phyloP scores from a whole-genome alignment of 371 early-diverging fungal genomes.

The Sporodiniella umbellata region DNA sequence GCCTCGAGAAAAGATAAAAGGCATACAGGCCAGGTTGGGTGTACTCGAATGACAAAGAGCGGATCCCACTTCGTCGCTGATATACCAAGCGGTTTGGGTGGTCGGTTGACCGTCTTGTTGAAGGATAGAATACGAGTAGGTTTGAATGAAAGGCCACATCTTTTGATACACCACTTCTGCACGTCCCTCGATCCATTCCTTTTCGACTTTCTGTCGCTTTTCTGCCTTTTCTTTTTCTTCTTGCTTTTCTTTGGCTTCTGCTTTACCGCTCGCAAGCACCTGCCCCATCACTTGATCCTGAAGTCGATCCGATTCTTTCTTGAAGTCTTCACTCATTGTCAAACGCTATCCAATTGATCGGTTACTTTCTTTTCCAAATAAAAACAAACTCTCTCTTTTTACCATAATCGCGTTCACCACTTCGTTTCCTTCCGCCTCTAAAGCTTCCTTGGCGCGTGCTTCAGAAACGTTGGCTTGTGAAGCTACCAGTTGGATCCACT shows the following conservation, averaged over 20 bases:
- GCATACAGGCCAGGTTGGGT: constrained; percentile 52
- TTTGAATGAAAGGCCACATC: constrained; percentile 60
- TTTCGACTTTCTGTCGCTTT: constrained; percentile 20
- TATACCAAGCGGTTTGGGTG: constrained; percentile 60
- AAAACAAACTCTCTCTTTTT: too few species aligned
- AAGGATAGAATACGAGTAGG: constrained; percentile 55
- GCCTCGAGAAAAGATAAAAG: constrained; percentile 61
- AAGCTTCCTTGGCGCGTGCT: constrained; percentile 53
- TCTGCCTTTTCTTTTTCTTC: constrained; percentile 32
- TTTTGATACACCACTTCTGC: constrained; percentile 26
- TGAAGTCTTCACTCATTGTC: constrained; percentile 37
- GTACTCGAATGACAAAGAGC: constrained; percentile 52
- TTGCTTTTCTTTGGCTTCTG: constrained; percentile 45
- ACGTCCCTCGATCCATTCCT: constrained; percentile 25
- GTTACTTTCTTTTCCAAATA: too few species aligned
- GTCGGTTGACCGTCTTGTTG: constrained; percentile 51
- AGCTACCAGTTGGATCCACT: constrained; percentile 52
- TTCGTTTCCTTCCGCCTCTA: constrained; percentile 58
- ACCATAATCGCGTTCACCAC: constrained; percentile 67
- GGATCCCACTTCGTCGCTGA: constrained; percentile 57
- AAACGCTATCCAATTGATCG: constrained; percentile 19
- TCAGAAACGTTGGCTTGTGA: constrained; percentile 59
- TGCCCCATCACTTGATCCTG: constrained; percentile 45
- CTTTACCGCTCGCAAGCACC: constrained; percentile 36
- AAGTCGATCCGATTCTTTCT: constrained; percentile 36